Evolutionary conservation across 139 green algal genomes (phyloP).

Genomic region (Pycnococcus provasolii): DNA sequence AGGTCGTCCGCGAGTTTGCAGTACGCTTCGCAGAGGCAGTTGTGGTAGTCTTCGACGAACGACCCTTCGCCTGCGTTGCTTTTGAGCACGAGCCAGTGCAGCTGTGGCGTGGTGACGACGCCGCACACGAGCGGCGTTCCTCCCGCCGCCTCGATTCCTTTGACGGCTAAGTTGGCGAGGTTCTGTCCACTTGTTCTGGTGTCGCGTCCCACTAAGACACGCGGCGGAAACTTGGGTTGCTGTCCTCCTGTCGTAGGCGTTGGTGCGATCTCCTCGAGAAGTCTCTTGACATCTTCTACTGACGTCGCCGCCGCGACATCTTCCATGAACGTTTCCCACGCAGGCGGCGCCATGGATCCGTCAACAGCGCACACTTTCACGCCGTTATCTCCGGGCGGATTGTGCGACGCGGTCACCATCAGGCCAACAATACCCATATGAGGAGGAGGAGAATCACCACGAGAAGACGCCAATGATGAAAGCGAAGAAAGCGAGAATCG

Average conservation of each 20-base stretch:
- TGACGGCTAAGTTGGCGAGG: neutral
- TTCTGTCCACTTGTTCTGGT: no score
- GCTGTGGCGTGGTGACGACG: conserved; percentile 82
- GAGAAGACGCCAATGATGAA: no score
- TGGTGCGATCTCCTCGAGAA: no score
- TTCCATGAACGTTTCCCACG: conserved; percentile 39
- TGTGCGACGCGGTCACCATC: conserved; percentile 95
- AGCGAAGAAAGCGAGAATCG: no score
- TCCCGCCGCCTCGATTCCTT: conserved; percentile 12
- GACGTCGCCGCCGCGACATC: conserved; percentile 47
- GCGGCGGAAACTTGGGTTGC: no score
- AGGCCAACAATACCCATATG: conserved; percentile 41
- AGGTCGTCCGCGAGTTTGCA: conserved; percentile 6
- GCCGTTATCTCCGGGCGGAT: conserved; percentile 84
- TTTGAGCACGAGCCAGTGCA: conserved; percentile 68
- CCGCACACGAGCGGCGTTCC: conserved; percentile 38
- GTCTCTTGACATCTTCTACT: conserved; percentile 11
- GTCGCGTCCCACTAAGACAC: no score
- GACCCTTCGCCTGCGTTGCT: conserved; percentile 23
- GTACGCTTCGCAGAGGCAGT: conserved; percentile 43
- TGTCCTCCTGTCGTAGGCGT: no score
- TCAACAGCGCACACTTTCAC: conserved; percentile 69
- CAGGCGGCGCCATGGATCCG: conserved; percentile 33
- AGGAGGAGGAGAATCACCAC: no score
- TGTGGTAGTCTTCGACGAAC: conserved; percentile 45